These are phyloP conservation scores for Epithemia pelagica DNA, from an alignment of 108 stramenopile species.

Conservation along the genomic window DNA sequence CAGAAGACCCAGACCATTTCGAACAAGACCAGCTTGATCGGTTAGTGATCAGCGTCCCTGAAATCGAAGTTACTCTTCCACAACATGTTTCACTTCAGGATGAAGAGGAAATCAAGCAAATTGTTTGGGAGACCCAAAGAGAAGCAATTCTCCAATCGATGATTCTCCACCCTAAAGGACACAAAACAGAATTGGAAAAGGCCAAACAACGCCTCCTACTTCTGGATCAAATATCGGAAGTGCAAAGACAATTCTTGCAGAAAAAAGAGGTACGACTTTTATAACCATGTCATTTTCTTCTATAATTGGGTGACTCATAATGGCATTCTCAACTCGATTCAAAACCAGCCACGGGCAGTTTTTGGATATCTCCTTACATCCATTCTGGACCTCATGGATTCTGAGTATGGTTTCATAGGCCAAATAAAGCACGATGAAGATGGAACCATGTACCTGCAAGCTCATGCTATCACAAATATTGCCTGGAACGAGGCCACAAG, in stretches of 20 bases:
- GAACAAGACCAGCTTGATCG: too few species aligned
- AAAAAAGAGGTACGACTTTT: background rate
- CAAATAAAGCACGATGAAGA: slow-evolving; percentile 25
- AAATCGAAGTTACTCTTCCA: background rate
- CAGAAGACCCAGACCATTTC: too few species aligned
- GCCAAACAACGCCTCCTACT: background rate
- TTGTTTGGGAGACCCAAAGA: background rate
- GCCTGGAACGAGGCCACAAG: slow-evolving; percentile 20
- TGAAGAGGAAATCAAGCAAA: background rate
- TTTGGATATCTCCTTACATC: slow-evolving; percentile 17
- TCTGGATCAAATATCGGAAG: slow-evolving; percentile 17
- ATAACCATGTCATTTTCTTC: background rate
- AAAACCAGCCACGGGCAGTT: slow-evolving; percentile 8
- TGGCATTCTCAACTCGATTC: too few species aligned
- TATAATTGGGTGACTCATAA: background rate
- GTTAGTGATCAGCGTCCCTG: background rate
- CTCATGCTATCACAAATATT: slow-evolving; percentile 22
- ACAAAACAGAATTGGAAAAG: background rate
- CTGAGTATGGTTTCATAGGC: slow-evolving; percentile 28
- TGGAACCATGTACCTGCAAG: slow-evolving; percentile 15
- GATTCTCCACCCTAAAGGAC: background rate
- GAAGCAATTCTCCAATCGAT: background rate
- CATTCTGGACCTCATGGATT: slow-evolving; percentile 19
- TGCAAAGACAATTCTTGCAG: slow-evolving; percentile 17
- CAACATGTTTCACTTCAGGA: background rate